Conservation (phyloP, 805 yeast genomes). For the Wickerhamiella siamensis region DNA sequence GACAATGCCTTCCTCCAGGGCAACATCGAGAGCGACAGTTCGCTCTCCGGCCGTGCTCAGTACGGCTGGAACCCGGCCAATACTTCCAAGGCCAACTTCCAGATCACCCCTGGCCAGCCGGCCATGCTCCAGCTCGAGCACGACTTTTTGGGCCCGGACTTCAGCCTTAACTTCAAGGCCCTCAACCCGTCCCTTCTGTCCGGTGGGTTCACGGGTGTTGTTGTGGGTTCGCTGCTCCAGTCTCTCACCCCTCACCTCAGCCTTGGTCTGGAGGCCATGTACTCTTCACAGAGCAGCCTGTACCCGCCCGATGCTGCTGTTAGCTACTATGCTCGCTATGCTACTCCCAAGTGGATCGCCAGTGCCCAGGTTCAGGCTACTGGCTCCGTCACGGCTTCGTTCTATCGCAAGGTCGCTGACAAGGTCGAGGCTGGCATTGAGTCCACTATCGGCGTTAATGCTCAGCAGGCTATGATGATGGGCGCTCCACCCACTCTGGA, state of each 20-base stretch:
- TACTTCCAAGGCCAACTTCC: constrained; percentile 73
- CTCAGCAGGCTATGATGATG: constrained; percentile 56
- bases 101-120: constrained; percentile 78
- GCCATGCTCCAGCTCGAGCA: constrained; percentile 93
- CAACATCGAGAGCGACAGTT: constrained; percentile 71
- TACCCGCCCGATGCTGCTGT: constrained; percentile 84
- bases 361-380: constrained; percentile 87
- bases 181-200: constrained; percentile 73
- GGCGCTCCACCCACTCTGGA: constrained; percentile 73
- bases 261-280: constrained; percentile 84
- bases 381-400: constrained; percentile 77
- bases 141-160: constrained; percentile 83
- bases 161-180: constrained; percentile 75
- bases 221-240: constrained; percentile 83
- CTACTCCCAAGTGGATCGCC: constrained; percentile 80
- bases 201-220: constrained; percentile 76
- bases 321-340: constrained; percentile 81
- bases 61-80: constrained; percentile 76
- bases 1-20: constrained; percentile 83
- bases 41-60: constrained; percentile 78
- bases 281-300: constrained; percentile 50
- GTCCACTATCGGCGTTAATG: constrained; percentile 40
- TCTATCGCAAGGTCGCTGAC: constrained; percentile 87
- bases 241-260: constrained; percentile 71
- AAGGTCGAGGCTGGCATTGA: constrained; percentile 92